phyloP scores from a whole-genome alignment of 1,284 basidiomycete genomes.

The Melampsora americana region DNA sequence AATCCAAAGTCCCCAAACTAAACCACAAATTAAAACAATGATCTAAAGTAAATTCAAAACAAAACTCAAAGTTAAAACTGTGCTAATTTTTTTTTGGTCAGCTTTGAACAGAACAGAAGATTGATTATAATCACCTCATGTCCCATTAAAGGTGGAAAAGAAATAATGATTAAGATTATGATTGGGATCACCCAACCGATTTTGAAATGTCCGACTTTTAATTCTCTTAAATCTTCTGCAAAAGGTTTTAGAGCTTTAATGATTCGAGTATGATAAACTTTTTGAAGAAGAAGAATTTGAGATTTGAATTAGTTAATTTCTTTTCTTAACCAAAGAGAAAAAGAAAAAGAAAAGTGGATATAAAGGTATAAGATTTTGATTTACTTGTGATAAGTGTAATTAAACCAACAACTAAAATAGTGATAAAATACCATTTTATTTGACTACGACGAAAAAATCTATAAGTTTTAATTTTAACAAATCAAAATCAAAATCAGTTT shows the following conservation, averaged over 20 bases:
- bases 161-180: constrained; percentile 54
- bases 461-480: too few species aligned
- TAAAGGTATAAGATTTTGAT: too few species aligned
- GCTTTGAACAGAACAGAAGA: too few species aligned
- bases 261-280: constrained; percentile 35
- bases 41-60: constrained; percentile 22
- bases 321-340: too few species aligned
- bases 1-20: constrained; percentile 55
- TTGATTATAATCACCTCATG: constrained; percentile 50
- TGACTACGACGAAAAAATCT: too few species aligned
- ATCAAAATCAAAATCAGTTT: too few species aligned
- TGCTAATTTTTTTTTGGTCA: too few species aligned
- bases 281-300: too few species aligned
- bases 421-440: constrained; percentile 18
- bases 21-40: constrained; percentile 50
- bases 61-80: too few species aligned
- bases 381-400: constrained; percentile 3
- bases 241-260: constrained; percentile 13
- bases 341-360: too few species aligned
- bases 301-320: too few species aligned
- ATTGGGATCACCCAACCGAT: constrained; percentile 53
- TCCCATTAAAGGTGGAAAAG: constrained; percentile 56
- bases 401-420: not conserved
- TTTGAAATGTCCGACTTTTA: constrained; percentile 13
- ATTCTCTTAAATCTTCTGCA: constrained; percentile 9